A percentile compares a stretch with the other conserved stretches of the same genome.
Evolutionary conservation across 768 basidiomycete species (phyloP).

Genomic region (Naganishia antarctica): DNA sequence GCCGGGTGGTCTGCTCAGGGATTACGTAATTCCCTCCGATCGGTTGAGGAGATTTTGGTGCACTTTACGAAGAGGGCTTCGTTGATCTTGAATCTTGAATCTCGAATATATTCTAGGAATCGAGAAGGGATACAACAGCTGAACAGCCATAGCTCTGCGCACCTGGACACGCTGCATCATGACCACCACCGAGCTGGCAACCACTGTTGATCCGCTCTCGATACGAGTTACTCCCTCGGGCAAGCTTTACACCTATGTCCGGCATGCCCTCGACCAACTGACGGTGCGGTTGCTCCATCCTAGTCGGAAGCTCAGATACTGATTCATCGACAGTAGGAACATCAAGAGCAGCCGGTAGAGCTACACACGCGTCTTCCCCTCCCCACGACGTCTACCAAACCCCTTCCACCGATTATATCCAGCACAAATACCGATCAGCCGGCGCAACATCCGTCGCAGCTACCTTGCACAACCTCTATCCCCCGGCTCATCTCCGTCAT

Average conservation of each 20-base stretch:
- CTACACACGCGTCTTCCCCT: not conserved
- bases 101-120: no score
- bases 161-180: no score
- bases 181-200: not conserved
- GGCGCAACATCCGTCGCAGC: constrained; percentile 20
- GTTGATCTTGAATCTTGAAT: no score
- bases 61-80: no score
- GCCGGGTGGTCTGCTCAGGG: no score
- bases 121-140: no score
- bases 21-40: no score
- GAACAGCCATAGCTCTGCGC: no score
- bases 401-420: not conserved
- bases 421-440: not conserved
- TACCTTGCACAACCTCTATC: constrained; percentile 48
- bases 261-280: constrained; percentile 5
- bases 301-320: no score
- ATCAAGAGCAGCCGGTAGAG: not conserved
- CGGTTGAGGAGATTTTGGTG: no score
- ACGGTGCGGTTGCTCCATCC: no score
- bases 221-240: constrained; percentile 18
- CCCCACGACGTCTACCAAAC: not conserved
- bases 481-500: constrained; percentile 70
- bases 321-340: not conserved
- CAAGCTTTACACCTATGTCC: constrained; percentile 20
- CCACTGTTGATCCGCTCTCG: not conserved